A percentile compares a stretch with the other conserved stretches of the same genome.
phyloP scores from a whole-genome alignment of 23 red algal genomes.

The Chondrus crispus region DNA sequence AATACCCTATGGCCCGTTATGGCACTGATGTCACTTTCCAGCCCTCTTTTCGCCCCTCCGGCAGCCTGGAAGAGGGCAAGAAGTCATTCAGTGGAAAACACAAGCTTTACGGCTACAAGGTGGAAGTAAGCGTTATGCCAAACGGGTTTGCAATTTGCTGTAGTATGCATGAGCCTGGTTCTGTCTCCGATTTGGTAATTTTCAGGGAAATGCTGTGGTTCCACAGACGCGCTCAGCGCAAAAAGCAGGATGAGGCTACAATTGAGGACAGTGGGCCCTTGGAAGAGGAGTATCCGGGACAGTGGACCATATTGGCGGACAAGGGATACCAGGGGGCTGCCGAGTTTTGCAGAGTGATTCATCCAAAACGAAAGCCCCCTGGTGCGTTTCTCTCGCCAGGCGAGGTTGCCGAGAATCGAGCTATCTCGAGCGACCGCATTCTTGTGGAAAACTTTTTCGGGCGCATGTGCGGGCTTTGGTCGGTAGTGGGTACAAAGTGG shows the following conservation, averaged over 20 bases:
- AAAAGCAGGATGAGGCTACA: not conserved
- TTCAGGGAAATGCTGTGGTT: not conserved
- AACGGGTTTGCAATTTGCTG: not conserved
- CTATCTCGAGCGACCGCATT: not conserved
- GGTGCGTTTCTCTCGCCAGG: not conserved
- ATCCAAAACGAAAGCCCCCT: not conserved
- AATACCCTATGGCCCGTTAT: no score
- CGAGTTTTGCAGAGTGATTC: not conserved
- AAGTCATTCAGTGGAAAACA: not conserved
- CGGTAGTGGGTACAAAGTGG: not conserved
- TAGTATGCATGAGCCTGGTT: not conserved
- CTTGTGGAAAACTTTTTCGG: not conserved
- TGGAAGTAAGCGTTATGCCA: not conserved
- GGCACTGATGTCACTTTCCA: not conserved
- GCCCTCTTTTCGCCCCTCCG: not conserved
- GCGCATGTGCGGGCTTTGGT: not conserved
- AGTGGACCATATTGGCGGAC: not conserved
- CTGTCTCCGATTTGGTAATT: constrained; percentile 2
- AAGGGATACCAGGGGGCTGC: constrained; percentile 2
- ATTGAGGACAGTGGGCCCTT: not conserved
- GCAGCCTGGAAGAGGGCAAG: not conserved
- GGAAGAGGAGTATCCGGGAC: not conserved
- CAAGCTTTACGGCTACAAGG: not conserved
- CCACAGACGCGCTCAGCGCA: not conserved
- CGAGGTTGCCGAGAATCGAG: not conserved